A percentile compares a stretch with the other conserved stretches of the same genome.
Evolutionary conservation across 768 basidiomycete species (phyloP).

Genomic region (Gloeopeniophorella convolvens): DNA sequence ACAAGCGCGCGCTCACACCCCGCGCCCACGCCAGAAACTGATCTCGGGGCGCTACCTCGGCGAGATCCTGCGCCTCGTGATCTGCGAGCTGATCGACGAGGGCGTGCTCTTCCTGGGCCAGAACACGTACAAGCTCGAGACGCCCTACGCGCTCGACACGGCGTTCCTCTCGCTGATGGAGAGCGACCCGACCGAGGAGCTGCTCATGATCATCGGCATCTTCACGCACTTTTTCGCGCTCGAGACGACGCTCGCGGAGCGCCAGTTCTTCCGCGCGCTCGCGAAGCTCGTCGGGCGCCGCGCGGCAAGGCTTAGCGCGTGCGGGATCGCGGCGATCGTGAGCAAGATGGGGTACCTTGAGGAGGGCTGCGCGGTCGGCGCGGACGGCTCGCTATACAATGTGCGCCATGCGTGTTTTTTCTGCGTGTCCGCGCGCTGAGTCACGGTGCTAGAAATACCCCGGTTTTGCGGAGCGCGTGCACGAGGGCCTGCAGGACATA

Average conservation of each 20-base stretch:
- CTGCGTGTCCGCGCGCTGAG: not conserved
- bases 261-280: slow-evolving; percentile 94
- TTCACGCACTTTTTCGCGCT: slow-evolving; percentile 96
- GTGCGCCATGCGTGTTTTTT: slow-evolving; percentile 38
- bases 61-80: slow-evolving; percentile 90
- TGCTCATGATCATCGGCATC: slow-evolving; percentile 94
- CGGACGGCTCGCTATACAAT: slow-evolving; percentile 94
- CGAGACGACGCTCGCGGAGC: slow-evolving; percentile 93
- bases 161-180: slow-evolving; percentile 97
- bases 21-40: slow-evolving; percentile 60
- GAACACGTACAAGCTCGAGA: slow-evolving; percentile 97
- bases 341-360: slow-evolving; percentile 92
- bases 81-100: slow-evolving; percentile 93
- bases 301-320: slow-evolving; percentile 86
- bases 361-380: slow-evolving; percentile 82
- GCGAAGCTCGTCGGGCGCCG: slow-evolving; percentile 85
- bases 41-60: slow-evolving; percentile 95
- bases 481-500: slow-evolving; percentile 88
- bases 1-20: not conserved
- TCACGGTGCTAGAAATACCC: slow-evolving; percentile 79
- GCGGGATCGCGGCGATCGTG: slow-evolving; percentile 95
- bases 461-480: slow-evolving; percentile 86
- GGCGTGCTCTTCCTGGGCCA: slow-evolving; percentile 97
- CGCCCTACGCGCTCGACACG: slow-evolving; percentile 88
- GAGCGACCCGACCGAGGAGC: slow-evolving; percentile 93